A percentile compares a stretch with the other conserved stretches of the same genome.
phyloP scores from a whole-genome alignment of 768 basidiomycete genomes.

The Podaxis rugospora region DNA sequence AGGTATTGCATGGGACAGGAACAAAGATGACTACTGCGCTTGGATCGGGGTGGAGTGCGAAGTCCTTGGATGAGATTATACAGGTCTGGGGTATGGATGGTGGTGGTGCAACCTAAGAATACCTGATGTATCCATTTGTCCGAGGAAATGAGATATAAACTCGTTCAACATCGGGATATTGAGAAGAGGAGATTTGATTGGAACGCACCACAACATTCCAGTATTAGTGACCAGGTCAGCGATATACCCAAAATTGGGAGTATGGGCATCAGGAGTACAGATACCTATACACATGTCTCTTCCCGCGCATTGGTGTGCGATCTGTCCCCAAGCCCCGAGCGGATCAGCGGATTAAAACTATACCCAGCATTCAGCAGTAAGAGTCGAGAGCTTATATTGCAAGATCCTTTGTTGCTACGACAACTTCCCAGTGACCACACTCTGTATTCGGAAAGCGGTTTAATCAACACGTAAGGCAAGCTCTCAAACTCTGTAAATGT shows the following conservation, averaged over 20 bases:
- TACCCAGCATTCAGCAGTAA: no score
- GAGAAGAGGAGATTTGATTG: no score
- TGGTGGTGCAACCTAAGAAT: background rate
- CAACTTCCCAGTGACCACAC: background rate
- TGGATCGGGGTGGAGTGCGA: constrained; percentile 70
- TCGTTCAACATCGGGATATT: no score
- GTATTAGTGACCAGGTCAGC: no score
- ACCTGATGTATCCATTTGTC: background rate
- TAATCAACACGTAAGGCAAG: background rate
- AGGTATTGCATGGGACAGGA: constrained; percentile 84
- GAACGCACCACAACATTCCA: no score
- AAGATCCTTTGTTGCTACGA: background rate
- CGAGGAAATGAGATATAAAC: background rate
- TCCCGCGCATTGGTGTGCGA: no score
- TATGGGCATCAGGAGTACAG: no score
- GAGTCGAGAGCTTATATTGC: no score
- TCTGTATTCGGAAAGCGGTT: background rate
- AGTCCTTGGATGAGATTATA: constrained; percentile 64
- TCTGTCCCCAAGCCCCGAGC: no score
- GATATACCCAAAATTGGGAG: no score
- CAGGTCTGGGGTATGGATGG: constrained; percentile 42
- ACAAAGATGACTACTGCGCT: constrained; percentile 70
- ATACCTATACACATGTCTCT: no score
- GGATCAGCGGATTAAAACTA: no score
- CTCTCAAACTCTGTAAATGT: background rate